These are phyloP conservation scores for Fraxinus floribunda DNA, from an alignment of 305 asterid genomes.

Conservation along the genomic window DNA sequence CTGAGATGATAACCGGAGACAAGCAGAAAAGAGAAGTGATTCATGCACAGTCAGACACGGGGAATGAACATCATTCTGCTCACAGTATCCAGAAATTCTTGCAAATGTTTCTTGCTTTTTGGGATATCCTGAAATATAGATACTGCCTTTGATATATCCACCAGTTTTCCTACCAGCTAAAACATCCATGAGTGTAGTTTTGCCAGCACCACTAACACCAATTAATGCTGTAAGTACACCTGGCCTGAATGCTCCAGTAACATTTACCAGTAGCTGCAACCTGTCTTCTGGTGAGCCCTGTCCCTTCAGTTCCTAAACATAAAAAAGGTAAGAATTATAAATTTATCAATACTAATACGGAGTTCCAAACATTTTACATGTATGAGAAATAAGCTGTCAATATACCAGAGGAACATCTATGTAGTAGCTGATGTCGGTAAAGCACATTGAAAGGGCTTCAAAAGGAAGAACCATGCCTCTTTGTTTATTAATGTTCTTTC, in stretches of 20 bases:
- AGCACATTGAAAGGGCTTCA: conserved; percentile 71
- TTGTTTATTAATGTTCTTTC: conserved; percentile 35
- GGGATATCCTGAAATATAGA: conserved; percentile 75
- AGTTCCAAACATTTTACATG: background rate
- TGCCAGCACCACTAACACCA: conserved; percentile 97
- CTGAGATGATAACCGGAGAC: conserved; percentile 70
- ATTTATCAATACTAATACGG: conserved; percentile 15
- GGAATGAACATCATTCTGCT: conserved; percentile 73
- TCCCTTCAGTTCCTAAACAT: conserved; percentile 63
- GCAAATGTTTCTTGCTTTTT: conserved; percentile 90
- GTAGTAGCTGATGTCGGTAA: conserved; percentile 59
- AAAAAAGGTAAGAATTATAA: conserved; percentile 11
- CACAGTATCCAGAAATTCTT: conserved; percentile 83
- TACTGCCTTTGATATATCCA: conserved; percentile 67
- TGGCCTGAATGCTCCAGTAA: conserved; percentile 80
- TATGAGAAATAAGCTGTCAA: no score
- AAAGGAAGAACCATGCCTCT: conserved; percentile 86
- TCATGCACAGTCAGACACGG: conserved; percentile 75
- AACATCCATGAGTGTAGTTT: conserved; percentile 93
- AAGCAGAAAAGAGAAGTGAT: conserved; percentile 73
- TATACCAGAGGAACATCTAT: conserved; percentile 71
- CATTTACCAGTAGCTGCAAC: conserved; percentile 57
- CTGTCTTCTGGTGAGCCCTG: conserved; percentile 55
- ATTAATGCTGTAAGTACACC: conserved; percentile 85
- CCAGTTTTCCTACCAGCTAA: conserved; percentile 90